These are phyloP conservation scores for Globisporangium echinulatum DNA, from an alignment of 352 stramenopile genomes.

Conservation along the genomic window DNA sequence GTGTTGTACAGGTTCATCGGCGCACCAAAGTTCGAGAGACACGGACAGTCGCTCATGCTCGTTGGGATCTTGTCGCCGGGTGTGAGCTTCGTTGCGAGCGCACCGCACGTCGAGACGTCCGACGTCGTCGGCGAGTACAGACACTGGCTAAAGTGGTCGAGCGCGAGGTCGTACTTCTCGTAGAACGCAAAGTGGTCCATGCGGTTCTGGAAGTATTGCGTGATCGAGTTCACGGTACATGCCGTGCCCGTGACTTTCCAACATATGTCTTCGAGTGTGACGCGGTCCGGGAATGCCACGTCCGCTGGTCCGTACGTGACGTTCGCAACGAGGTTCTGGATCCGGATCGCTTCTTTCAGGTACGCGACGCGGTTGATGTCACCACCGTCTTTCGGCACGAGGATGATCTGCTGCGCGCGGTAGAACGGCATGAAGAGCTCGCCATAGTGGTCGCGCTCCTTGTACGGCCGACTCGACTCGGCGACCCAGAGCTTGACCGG, in stretches of 20 bases:
- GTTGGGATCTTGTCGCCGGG: slow-evolving; percentile 32
- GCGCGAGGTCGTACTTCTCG: slow-evolving; percentile 30
- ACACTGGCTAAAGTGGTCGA: slow-evolving; percentile 38
- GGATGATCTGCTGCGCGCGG: slow-evolving; percentile 44
- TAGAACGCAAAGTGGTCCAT: slow-evolving; percentile 57
- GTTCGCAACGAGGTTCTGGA: slow-evolving; percentile 30
- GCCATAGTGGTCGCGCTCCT: slow-evolving; percentile 33
- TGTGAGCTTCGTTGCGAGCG: slow-evolving; percentile 24
- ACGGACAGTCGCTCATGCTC: slow-evolving; percentile 61
- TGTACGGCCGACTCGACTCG: slow-evolving; percentile 31
- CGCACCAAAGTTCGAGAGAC: slow-evolving; percentile 47
- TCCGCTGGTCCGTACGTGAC: slow-evolving; percentile 6
- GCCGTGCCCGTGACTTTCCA: slow-evolving; percentile 40
- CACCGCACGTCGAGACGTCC: slow-evolving; percentile 35
- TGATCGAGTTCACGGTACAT: slow-evolving; percentile 53
- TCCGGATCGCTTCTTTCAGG: slow-evolving; percentile 37
- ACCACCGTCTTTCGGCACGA: slow-evolving; percentile 45
- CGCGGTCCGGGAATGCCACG: slow-evolving; percentile 14
- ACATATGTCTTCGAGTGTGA: slow-evolving; percentile 39
- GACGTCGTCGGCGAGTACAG: slow-evolving; percentile 31
- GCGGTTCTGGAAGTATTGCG: slow-evolving; percentile 62
- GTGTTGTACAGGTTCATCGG: slow-evolving; percentile 73
- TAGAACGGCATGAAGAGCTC: slow-evolving; percentile 57
- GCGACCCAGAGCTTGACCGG: slow-evolving; percentile 54
- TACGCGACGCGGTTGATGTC: slow-evolving; percentile 30